Conservation (phyloP, 1,284 basidiomycete genomes). For the Rhodotorula sp. region DNA sequence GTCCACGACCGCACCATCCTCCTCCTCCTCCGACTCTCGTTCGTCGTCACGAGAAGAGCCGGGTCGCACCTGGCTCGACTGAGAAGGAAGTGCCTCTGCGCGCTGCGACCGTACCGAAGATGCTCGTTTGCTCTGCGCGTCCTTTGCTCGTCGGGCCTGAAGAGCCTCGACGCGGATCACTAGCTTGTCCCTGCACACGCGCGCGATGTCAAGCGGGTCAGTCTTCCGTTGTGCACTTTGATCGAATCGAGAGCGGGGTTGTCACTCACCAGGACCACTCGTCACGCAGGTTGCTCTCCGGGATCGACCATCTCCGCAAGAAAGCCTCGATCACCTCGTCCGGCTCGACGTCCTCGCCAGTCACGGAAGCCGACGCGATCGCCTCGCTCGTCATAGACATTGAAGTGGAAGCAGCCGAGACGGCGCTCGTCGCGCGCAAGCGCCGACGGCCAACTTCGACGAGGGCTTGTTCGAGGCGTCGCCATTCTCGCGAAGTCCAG, state of each 20-base stretch:
- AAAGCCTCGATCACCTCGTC: constrained; percentile 28
- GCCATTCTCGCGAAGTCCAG: constrained; percentile 38
- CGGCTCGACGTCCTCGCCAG: constrained; percentile 11
- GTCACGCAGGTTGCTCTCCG: constrained; percentile 9
- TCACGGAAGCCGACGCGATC: neutral
- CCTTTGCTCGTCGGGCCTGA: constrained; percentile 35
- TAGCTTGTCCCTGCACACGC: constrained; percentile 26
- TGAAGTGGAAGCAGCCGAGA: neutral
- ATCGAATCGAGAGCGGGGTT: neutral
- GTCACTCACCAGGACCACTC: constrained; percentile 32
- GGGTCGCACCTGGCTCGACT: neutral
- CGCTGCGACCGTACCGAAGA: neutral
- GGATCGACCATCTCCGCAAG: constrained; percentile 11
- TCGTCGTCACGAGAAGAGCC: neutral
- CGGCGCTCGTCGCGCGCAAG: constrained; percentile 1
- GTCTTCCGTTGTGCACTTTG: neutral
- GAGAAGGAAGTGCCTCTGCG: neutral
- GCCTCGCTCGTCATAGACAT: neutral
- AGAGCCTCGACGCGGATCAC: constrained; percentile 39
- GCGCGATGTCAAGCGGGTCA: too few relatives aligned
- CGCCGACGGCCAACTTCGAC: constrained; percentile 22
- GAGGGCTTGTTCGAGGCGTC: constrained; percentile 27
- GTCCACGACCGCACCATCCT: neutral
- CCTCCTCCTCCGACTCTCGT: neutral
- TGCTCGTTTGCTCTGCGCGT: constrained; percentile 5